Conservation (phyloP, 2,329 filamentous ascomycete genomes). For the Cyphellophora attinorum region DNA sequence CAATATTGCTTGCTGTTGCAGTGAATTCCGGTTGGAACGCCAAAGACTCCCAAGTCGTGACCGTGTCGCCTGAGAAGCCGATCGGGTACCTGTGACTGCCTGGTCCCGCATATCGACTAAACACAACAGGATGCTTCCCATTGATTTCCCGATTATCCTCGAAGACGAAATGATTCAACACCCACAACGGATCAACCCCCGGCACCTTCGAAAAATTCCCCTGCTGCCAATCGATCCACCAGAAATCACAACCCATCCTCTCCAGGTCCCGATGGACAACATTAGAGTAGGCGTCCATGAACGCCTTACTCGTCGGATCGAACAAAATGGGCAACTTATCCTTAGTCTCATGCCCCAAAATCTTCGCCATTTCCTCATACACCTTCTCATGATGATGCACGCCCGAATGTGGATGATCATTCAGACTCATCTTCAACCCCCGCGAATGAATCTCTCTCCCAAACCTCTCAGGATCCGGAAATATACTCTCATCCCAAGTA, state of each 20-base stretch:
- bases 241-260: conserved; percentile 50
- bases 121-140: conserved; percentile 37
- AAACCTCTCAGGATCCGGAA: conserved; percentile 47
- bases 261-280: conserved; percentile 49
- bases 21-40: conserved; percentile 59
- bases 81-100: conserved; percentile 56
- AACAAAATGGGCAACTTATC: conserved; percentile 45
- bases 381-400: conserved; percentile 47
- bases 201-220: conserved; percentile 45
- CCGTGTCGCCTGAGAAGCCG: conserved; percentile 54
- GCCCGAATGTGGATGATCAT: conserved; percentile 54
- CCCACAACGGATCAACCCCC: conserved; percentile 54
- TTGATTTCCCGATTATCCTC: conserved; percentile 40
- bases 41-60: conserved; percentile 51
- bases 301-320: conserved; percentile 44
- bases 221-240: conserved; percentile 63
- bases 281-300: conserved; percentile 50
- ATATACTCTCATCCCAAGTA: conserved; percentile 50
- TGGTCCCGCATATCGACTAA: conserved; percentile 53
- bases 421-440: conserved; percentile 46
- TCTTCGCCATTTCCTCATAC: conserved; percentile 46
- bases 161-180: conserved; percentile 57
- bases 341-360: conserved; percentile 41
- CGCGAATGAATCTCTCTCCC: conserved; percentile 41
- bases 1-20: conserved; percentile 56